A percentile compares a stretch with the other conserved stretches of the same genome.
phyloP scores from a whole-genome alignment of 805 yeast species.

The Pichia paraexigua region DNA sequence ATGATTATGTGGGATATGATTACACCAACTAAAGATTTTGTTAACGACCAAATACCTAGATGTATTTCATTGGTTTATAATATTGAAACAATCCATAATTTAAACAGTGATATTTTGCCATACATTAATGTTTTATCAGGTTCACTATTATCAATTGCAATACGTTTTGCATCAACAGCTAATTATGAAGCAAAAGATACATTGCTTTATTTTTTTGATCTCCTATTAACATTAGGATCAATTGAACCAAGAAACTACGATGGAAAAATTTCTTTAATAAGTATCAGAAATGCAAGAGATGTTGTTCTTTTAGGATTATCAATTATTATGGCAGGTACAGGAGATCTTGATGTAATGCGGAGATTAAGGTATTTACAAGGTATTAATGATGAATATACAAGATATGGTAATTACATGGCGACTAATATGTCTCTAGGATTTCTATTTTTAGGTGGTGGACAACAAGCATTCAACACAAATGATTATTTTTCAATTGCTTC shows the following conservation, averaged over 20 bases:
- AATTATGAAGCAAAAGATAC: constrained; percentile 46
- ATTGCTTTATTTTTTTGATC: constrained; percentile 47
- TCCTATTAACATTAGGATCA: constrained; percentile 35
- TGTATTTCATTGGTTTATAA: constrained; percentile 30
- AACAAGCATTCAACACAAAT: constrained; percentile 59
- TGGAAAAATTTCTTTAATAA: constrained; percentile 43
- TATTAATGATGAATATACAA: constrained; percentile 31
- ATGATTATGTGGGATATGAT: constrained; percentile 67
- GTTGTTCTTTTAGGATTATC: constrained; percentile 58
- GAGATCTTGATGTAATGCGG: constrained; percentile 72
- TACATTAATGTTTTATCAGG: constrained; percentile 68
- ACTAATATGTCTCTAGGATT: constrained; percentile 80
- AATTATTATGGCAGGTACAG: constrained; percentile 82
- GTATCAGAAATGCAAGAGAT: constrained; percentile 50
- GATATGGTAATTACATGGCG: constrained; percentile 70
- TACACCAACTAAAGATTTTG: constrained; percentile 45
- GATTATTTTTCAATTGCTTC: constrained; percentile 61
- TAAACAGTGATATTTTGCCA: constrained; percentile 56
- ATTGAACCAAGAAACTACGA: constrained; percentile 45
- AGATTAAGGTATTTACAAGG: constrained; percentile 67
- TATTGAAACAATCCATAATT: constrained; percentile 19
- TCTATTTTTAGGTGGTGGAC: constrained; percentile 87
- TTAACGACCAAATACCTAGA: constrained; percentile 47
- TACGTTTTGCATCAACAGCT: constrained; percentile 68
- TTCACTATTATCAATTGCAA: constrained; percentile 60